Evolutionary conservation across 495 filamentous ascomycete genomes (phyloP).

Genomic region (Filosporella fistucella): DNA sequence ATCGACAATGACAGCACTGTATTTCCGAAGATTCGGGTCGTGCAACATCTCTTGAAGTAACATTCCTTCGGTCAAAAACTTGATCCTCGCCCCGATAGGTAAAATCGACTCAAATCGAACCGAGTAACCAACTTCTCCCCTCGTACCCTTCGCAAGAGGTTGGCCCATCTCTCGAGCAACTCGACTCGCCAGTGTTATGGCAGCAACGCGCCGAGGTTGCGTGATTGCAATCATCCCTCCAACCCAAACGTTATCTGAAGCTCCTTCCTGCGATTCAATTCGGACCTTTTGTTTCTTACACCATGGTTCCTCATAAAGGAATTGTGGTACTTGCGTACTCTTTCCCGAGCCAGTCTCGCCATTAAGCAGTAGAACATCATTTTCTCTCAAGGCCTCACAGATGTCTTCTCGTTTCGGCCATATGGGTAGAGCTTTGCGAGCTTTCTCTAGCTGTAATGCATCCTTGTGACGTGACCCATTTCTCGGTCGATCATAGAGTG

Average conservation of each 20-base stretch:
- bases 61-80: constrained; percentile 97
- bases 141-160: constrained; percentile 59
- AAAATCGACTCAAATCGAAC: constrained; percentile 87
- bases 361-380: constrained; percentile 78
- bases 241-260: constrained; percentile 45
- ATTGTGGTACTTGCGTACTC: constrained; percentile 94
- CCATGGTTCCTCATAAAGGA: constrained; percentile 72
- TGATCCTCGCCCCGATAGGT: constrained; percentile 70
- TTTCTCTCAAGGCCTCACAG: constrained; percentile 53
- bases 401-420: constrained; percentile 71
- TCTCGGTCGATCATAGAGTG: too few relatives aligned
- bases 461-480: too few relatives aligned
- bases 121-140: constrained; percentile 82
- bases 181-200: constrained; percentile 83
- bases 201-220: constrained; percentile 88
- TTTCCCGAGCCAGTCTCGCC: constrained; percentile 97
- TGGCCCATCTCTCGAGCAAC: constrained; percentile 91
- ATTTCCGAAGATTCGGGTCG: constrained; percentile 77
- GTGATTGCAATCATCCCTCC: constrained; percentile 94
- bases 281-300: constrained; percentile 55
- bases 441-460: constrained; percentile 14
- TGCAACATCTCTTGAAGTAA: constrained; percentile 88
- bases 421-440: constrained; percentile 68
- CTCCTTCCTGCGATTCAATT: constrained; percentile 33
- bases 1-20: constrained; percentile 89